These are phyloP conservation scores for Mrakia frigida DNA, from an alignment of 768 basidiomycete species.

Conservation along the genomic window DNA sequence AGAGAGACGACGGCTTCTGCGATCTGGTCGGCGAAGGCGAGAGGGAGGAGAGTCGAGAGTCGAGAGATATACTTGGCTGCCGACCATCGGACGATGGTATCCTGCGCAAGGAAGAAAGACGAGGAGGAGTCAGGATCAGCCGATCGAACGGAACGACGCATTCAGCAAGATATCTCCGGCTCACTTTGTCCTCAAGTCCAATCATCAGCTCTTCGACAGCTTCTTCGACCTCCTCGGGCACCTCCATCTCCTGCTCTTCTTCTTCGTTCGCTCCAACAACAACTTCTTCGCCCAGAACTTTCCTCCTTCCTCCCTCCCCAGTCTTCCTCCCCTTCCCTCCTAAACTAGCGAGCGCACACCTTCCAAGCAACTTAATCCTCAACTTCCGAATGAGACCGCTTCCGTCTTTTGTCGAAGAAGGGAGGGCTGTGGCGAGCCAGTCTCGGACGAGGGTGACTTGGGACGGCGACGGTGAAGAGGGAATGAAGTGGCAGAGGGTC, in stretches of 20 bases:
- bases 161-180: conserved; percentile 20
- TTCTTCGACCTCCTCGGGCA: conserved; percentile 72
- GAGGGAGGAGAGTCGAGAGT: conserved; percentile 71
- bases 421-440: conserved; percentile 8
- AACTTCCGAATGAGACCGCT: conserved; percentile 28
- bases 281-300: background rate
- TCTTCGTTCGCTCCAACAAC: background rate
- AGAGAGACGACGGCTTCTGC: conserved; percentile 67
- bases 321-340: background rate
- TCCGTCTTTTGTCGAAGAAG: background rate
- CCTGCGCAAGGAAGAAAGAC: conserved; percentile 50
- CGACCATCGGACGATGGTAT: conserved; percentile 91
- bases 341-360: conserved; percentile 3
- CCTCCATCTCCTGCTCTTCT: conserved; percentile 49
- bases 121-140: conserved; percentile 18
- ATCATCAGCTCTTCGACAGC: conserved; percentile 67
- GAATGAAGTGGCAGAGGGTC: conserved; percentile 1
- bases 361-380: conserved; percentile 24
- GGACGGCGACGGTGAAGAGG: conserved; percentile 3
- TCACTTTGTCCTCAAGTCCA: conserved; percentile 73
- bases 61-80: conserved; percentile 87
- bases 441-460: conserved; percentile 21
- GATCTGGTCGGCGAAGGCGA: conserved; percentile 71
- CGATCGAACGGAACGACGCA: background rate
- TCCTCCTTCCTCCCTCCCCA: background rate